Evolutionary conservation across 768 basidiomycete species (phyloP), one percentile per base, ranked within the genome.

Genomic region (Mycena alexandri): DNA sequence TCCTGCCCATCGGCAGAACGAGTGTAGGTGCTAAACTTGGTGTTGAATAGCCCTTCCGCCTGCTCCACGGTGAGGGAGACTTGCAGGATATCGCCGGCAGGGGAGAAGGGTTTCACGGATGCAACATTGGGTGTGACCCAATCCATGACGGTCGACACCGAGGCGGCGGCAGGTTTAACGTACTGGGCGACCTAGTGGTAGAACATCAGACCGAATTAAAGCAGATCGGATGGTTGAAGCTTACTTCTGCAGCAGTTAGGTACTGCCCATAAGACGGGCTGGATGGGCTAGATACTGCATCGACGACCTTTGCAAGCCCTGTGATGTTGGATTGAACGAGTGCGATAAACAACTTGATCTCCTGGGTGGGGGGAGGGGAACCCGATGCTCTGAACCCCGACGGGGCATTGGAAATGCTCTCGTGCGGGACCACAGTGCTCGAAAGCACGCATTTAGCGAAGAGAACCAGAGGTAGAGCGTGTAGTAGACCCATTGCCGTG

Each of bases 91-190:
- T 63, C 63, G 19, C 54, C 54, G 34, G 63, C 63, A 19, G 63
- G 63, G 63, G 63, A 63, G 63, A 56, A 56, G 36, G 63, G 22
- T 55, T 41, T 42, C n/a, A 56, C 46, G 17, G 63, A 56, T 41
- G 63, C 41, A 22, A 63, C 61, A 54, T 43, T 63, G 42, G 61
- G 61, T 43, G 17, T 38, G 42, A 63, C 21, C 61, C 61, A 63
- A 38, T 54, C 53, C 29, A 14, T 46, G 53, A 63, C 63, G 33
- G 54, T 21, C 22, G 63, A 56, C 19, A 56, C 36, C 41, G 63
- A 56, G 24, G 17, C 63, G 22, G 44, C 24, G 5, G 46, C 36
- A 50, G 63, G 63, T 24, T 50, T 42, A 17, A 57, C 47, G 21
- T 56, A 63, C 36, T 56, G 22, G 63, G 46, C 46, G 38, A 56